Conservation (phyloP, 2,329 filamentous ascomycete species). For the Ophiostoma angusticollis region DNA sequence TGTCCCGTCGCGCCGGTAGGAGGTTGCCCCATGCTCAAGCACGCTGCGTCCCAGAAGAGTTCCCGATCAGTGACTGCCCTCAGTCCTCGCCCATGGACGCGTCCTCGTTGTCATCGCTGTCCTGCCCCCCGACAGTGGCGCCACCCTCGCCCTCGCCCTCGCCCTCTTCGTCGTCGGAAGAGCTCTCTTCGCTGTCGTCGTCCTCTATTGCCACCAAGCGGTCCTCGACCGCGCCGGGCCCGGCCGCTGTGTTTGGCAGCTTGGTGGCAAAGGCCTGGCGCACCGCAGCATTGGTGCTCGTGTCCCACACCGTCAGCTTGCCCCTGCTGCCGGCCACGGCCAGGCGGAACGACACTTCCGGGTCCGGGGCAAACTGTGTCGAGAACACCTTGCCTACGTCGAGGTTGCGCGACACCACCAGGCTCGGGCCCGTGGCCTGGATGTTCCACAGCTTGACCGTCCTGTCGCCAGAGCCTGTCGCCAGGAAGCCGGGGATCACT, state of each 20-base stretch:
- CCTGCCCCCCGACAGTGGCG: constrained; percentile 21
- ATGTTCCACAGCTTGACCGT: constrained; percentile 97
- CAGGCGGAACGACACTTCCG: constrained; percentile 81
- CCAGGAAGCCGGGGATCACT: constrained; percentile 81
- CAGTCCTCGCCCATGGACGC: constrained; percentile 46
- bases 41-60: background rate
- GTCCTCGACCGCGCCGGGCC: constrained; percentile 54
- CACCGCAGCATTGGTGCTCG: constrained; percentile 79
- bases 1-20: too few relatives aligned
- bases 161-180: constrained; percentile 32
- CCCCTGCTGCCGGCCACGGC: constrained; percentile 93
- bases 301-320: constrained; percentile 89
- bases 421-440: constrained; percentile 62
- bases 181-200: constrained; percentile 35
- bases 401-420: constrained; percentile 84
- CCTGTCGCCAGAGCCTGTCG: constrained; percentile 86
- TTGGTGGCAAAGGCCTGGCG: constrained; percentile 69
- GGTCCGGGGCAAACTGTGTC: constrained; percentile 76
- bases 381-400: constrained; percentile 94
- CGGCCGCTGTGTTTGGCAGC: constrained; percentile 42
- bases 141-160: constrained; percentile 18
- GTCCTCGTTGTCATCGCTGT: constrained; percentile 25
- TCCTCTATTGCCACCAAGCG: constrained; percentile 60
- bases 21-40: too few relatives aligned
- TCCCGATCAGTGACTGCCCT: background rate